Evolutionary conservation across 78 protist species (phyloP).

Genomic region (Pigoraptor vietnamica): DNA sequence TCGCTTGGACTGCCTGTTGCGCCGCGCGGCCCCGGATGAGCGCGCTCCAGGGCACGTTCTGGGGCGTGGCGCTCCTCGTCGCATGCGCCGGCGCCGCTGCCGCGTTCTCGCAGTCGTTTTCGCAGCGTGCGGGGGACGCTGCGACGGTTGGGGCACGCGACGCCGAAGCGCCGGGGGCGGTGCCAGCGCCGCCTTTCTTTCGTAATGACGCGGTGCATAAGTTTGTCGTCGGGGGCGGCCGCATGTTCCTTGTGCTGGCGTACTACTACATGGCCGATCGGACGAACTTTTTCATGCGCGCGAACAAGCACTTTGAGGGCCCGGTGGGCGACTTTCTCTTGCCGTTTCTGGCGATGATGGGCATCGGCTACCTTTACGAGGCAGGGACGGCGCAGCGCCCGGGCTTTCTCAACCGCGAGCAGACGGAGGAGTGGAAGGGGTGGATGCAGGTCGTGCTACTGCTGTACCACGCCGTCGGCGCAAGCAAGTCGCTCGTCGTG

Average conservation of each 20-base stretch:
- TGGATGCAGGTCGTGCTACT: constrained; percentile 68
- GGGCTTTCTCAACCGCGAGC: constrained; percentile 25
- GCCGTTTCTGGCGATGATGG: neutral
- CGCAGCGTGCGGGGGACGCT: too few species aligned
- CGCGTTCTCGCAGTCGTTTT: too few species aligned
- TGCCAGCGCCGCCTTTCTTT: too few species aligned
- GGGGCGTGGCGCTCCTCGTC: neutral
- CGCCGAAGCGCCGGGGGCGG: too few species aligned
- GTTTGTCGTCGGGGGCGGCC: too few species aligned
- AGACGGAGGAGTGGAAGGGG: constrained; percentile 77
- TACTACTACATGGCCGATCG: neutral
- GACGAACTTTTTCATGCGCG: neutral
- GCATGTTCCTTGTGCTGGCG: neutral
- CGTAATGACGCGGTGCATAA: too few species aligned
- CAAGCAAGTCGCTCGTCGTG: constrained; percentile 3
- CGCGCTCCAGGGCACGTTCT: neutral
- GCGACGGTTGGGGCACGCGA: too few species aligned
- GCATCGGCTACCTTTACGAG: neutral
- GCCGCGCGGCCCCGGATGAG: neutral
- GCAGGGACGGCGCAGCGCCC: neutral
- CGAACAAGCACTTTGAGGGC: neutral
- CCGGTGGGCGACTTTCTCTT: neutral
- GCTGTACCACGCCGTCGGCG: constrained; percentile 59
- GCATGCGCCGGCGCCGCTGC: too few species aligned
- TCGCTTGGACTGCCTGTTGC: neutral